Conservation (phyloP, 495 filamentous ascomycete genomes). For the Chaetomium fimeti region DNA sequence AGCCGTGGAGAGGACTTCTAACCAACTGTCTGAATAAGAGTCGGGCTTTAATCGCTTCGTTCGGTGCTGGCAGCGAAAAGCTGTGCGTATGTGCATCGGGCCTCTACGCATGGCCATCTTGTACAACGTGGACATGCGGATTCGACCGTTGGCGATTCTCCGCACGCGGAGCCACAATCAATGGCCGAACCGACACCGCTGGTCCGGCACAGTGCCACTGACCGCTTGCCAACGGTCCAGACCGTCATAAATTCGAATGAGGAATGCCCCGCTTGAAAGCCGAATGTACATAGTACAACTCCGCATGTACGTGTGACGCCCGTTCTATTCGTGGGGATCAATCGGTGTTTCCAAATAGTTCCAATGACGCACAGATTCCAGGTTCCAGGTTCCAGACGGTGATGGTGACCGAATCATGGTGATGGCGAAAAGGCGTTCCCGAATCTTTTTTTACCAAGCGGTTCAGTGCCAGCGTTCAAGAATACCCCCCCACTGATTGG, state of each 20-base stretch:
- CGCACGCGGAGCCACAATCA: too few relatives aligned
- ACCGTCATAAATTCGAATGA: not conserved
- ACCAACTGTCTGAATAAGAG: conserved; percentile 5
- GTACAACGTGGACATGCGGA: not conserved
- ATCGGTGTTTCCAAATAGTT: not conserved
- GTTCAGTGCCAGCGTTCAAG: too few relatives aligned
- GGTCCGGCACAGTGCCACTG: not conserved
- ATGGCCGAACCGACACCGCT: not conserved
- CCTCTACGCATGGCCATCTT: not conserved
- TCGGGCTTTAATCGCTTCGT: not conserved
- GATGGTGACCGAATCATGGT: not conserved
- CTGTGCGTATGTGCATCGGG: conserved; percentile 1
- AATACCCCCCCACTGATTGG: conserved; percentile 6
- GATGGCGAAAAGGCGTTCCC: conserved; percentile 12
- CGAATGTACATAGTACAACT: too few relatives aligned
- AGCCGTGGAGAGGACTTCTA: conserved; percentile 90
- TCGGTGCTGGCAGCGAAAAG: not conserved
- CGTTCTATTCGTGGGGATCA: not conserved
- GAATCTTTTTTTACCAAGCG: not conserved
- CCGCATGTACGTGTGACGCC: not conserved
- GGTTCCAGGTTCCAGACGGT: not conserved
- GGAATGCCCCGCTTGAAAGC: not conserved
- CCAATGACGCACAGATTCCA: conserved; percentile 10
- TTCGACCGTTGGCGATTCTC: too few relatives aligned
- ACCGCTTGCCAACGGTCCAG: not conserved